These are phyloP conservation scores for Coprinopsis marcescibilis DNA, from an alignment of 768 basidiomycete species.

Conservation along the genomic window DNA sequence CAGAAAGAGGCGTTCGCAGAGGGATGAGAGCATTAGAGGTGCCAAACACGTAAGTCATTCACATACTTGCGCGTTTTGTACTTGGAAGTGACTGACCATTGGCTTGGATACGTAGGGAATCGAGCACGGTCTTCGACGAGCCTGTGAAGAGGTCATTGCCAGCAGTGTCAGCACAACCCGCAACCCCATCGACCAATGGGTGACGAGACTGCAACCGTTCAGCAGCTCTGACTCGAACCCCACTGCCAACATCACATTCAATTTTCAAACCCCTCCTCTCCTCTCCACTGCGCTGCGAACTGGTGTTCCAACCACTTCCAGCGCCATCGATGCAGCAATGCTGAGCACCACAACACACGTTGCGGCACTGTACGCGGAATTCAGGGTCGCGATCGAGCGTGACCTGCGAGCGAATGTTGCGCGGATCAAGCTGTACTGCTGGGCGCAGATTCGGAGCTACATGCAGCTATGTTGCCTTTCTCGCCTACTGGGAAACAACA, in stretches of 20 bases:
- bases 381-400: slow-evolving; percentile 48
- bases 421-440: slow-evolving; percentile 70
- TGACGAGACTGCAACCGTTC: slow-evolving; percentile 38
- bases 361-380: slow-evolving; percentile 47
- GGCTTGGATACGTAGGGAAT: too few species aligned
- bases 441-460: slow-evolving; percentile 18
- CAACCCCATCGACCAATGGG: slow-evolving; percentile 57
- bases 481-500: background rate
- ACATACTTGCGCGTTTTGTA: background rate
- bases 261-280: too few species aligned
- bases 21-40: slow-evolving; percentile 59
- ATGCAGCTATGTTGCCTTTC: background rate
- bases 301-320: background rate
- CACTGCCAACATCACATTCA: background rate
- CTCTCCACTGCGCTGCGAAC: slow-evolving; percentile 7
- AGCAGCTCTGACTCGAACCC: slow-evolving; percentile 13
- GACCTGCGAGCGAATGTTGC: slow-evolving; percentile 51
- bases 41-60: slow-evolving; percentile 54
- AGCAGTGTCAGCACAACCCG: slow-evolving; percentile 54
- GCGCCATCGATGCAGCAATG: slow-evolving; percentile 28
- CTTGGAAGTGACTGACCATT: too few species aligned
- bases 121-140: slow-evolving; percentile 77
- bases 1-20: slow-evolving; percentile 8
- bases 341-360: slow-evolving; percentile 27
- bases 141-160: slow-evolving; percentile 80